These are phyloP conservation scores for Jaapia argillacea DNA, from an alignment of 768 basidiomycete genomes.

Conservation along the genomic window DNA sequence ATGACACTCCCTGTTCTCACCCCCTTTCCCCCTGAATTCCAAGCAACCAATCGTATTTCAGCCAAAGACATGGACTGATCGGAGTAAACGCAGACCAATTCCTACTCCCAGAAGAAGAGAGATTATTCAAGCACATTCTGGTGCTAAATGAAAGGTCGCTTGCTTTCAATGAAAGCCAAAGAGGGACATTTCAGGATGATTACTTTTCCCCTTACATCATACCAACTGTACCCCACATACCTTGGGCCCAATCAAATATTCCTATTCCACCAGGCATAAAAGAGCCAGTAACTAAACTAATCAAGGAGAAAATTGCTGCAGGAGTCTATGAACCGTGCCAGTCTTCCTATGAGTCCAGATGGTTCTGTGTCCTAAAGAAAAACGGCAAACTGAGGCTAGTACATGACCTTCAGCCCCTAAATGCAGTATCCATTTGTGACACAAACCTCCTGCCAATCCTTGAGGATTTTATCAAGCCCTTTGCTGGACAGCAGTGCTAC, in stretches of 20 bases:
- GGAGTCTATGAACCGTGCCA: conserved; percentile 27
- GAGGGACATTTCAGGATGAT: conserved; percentile 12
- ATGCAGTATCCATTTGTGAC: conserved; percentile 26
- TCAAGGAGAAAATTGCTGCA: conserved; percentile 22
- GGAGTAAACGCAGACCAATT: conserved; percentile 17
- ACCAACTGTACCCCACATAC: conserved; percentile 22
- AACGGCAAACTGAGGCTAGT: conserved; percentile 22
- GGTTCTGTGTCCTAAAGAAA: conserved; percentile 30
- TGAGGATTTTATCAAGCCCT: conserved; percentile 19
- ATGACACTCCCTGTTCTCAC: conserved; percentile 17
- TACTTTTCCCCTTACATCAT: conserved; percentile 20
- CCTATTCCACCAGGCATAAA: conserved; percentile 25
- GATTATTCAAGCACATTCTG: conserved; percentile 12
- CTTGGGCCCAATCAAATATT: conserved; percentile 24
- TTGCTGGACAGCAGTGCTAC: conserved; percentile 9
- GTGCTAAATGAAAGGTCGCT: conserved; percentile 7
- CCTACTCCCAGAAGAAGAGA: conserved; percentile 19
- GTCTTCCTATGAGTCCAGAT: conserved; percentile 23
- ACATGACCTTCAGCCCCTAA: conserved; percentile 28
- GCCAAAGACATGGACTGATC: conserved; percentile 13
- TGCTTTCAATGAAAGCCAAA: conserved; percentile 13
- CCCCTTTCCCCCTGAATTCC: conserved; percentile 21
- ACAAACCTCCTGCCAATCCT: too few species aligned
- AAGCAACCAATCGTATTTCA: conserved; percentile 11
- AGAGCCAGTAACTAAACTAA: conserved; percentile 18